These are phyloP conservation scores for Fusarium falciforme DNA, from an alignment of 2,329 filamentous ascomycete genomes.

Conservation along the genomic window DNA sequence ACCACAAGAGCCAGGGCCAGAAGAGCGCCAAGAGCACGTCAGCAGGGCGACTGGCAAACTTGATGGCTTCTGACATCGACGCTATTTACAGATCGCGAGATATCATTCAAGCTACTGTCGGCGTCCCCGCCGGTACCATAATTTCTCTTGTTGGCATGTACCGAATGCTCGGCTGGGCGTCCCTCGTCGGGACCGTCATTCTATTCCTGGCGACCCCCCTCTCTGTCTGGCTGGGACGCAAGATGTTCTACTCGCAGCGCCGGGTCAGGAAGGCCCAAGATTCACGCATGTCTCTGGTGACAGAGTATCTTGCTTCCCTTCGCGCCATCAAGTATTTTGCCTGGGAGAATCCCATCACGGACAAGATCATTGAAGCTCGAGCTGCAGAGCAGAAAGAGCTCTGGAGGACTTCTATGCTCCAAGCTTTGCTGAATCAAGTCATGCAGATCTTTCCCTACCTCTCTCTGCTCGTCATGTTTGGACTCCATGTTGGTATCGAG, in stretches of 20 bases:
- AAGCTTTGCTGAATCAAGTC: conserved; percentile 59
- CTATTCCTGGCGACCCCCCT: conserved; percentile 62
- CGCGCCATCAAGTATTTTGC: conserved; percentile 71
- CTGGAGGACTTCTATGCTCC: conserved; percentile 64
- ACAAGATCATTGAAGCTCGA: conserved; percentile 63
- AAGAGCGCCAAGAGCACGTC: conserved; percentile 53
- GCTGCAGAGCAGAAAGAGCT: conserved; percentile 64
- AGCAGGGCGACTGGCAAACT: conserved; percentile 63
- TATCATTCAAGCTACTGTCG: conserved; percentile 58
- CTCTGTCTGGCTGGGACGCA: conserved; percentile 60
- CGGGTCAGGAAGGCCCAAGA: conserved; percentile 67
- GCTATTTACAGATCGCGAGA: conserved; percentile 65
- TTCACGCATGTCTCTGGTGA: conserved; percentile 66
- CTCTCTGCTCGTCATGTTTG: conserved; percentile 65
- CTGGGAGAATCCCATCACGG: conserved; percentile 66
- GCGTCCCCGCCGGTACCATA: conserved; percentile 59
- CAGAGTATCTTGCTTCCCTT: conserved; percentile 68
- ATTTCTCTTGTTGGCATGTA: conserved; percentile 65
- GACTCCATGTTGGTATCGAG: conserved; percentile 60
- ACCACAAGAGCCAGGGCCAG: conserved; percentile 46
- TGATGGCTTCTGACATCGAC: conserved; percentile 70
- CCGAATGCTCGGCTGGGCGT: conserved; percentile 66
- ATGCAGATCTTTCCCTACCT: conserved; percentile 64
- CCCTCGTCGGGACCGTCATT: conserved; percentile 62
- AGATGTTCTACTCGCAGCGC: conserved; percentile 62